Percentiles rank a stretch among this genome's conserved stretches.
Conservation (phyloP, 2,329 filamentous ascomycete genomes). For the Ceratocystis variospora region DNA sequence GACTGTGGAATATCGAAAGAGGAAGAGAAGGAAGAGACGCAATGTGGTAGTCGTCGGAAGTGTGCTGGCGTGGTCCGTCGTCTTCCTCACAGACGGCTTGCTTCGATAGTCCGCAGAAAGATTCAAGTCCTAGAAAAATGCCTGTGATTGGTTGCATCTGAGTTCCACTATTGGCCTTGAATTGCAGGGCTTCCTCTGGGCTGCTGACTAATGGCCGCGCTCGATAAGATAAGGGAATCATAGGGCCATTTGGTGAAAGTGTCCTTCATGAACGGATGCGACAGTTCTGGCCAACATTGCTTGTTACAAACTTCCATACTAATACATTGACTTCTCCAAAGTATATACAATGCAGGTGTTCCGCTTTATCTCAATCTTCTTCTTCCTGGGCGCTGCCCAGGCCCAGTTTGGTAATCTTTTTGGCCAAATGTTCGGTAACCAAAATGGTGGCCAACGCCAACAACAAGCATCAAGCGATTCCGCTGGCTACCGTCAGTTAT, state of each 20-base stretch:
- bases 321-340: neutral
- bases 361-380: slow-evolving; percentile 11
- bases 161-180: neutral
- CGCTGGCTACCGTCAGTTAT: slow-evolving; percentile 59
- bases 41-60: neutral
- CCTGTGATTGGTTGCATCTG: slow-evolving; percentile 13
- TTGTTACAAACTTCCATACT: neutral
- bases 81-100: neutral
- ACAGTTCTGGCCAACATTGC: slow-evolving; percentile 1
- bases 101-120: slow-evolving; percentile 15
- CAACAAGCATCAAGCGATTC: slow-evolving; percentile 80
- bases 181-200: neutral
- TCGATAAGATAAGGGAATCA: slow-evolving; percentile 17
- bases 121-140: slow-evolving; percentile 10
- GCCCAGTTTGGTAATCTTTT: slow-evolving; percentile 87
- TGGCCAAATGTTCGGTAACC: slow-evolving; percentile 81
- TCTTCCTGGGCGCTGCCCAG: slow-evolving; percentile 27
- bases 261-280: neutral
- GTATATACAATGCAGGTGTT: slow-evolving; percentile 4
- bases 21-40: neutral
- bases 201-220: slow-evolving; percentile 10
- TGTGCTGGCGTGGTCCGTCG: neutral
- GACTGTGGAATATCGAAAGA: neutral
- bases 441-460: slow-evolving; percentile 36
- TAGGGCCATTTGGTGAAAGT: slow-evolving; percentile 5